phyloP scores from a whole-genome alignment of 345 rosid species.

The Linum lewisii region DNA sequence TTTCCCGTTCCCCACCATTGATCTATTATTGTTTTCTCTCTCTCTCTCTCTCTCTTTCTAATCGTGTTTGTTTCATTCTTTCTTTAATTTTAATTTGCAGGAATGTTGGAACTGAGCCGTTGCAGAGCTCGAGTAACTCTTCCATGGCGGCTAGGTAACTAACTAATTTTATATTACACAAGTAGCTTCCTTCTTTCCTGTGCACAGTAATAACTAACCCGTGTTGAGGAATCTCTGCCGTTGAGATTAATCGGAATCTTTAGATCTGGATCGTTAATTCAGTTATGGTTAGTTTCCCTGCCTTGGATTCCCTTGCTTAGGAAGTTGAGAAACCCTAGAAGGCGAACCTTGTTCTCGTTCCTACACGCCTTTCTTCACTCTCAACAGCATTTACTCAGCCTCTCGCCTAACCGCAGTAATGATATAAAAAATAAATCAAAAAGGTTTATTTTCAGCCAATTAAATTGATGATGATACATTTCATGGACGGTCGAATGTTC shows the following conservation, averaged over 20 bases:
- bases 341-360: slow-evolving; percentile 7
- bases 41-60: too few species aligned
- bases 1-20: too few species aligned
- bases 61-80: not conserved
- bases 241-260: slow-evolving; percentile 39
- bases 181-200: too few species aligned
- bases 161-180: not conserved
- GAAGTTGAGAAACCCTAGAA: slow-evolving; percentile 1
- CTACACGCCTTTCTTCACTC: not conserved
- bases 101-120: slow-evolving; percentile 39
- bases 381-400: slow-evolving; percentile 12
- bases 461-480: too few species aligned
- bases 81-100: slow-evolving; percentile 23
- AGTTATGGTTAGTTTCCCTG: slow-evolving; percentile 19
- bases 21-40: not conserved
- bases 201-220: slow-evolving; percentile 7
- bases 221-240: slow-evolving; percentile 24
- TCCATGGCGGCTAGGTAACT: slow-evolving; percentile 56
- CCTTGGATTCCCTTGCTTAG: slow-evolving; percentile 17
- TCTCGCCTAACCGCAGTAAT: not conserved
- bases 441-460: too few species aligned
- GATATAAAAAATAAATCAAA: too few species aligned
- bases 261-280: slow-evolving; percentile 44
- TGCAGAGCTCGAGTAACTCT: slow-evolving; percentile 49
- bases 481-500: too few species aligned